A percentile compares a stretch with the other conserved stretches of the same genome.
phyloP scores from a whole-genome alignment of 306 rosid genomes.

The Lagenaria siceraria region DNA sequence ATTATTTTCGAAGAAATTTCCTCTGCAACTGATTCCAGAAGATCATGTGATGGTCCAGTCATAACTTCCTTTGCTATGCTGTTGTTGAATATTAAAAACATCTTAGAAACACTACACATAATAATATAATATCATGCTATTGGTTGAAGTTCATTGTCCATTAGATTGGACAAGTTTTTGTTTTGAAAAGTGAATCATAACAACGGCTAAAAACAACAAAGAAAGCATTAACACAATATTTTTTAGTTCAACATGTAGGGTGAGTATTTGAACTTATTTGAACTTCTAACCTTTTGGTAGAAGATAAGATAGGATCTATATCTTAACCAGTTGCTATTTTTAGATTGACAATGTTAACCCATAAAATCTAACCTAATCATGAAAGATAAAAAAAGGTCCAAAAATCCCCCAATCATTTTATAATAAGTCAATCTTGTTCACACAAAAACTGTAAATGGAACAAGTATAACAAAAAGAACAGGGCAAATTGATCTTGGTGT shows the following conservation, averaged over 20 bases:
- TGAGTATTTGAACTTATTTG: not conserved
- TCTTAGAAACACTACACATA: not conserved
- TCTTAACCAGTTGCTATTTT: not conserved
- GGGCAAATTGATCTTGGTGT: not conserved
- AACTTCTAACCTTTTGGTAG: no score
- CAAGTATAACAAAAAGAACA: not conserved
- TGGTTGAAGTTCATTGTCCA: not conserved
- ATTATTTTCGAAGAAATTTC: conserved; percentile 46
- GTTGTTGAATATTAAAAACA: conserved; percentile 13
- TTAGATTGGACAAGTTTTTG: not conserved
- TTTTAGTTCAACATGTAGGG: not conserved
- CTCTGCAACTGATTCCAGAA: conserved; percentile 73
- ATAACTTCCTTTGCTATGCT: conserved; percentile 59
- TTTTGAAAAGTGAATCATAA: not conserved
- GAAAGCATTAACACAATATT: not conserved
- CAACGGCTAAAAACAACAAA: not conserved
- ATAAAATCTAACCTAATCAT: not conserved
- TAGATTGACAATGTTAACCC: not conserved
- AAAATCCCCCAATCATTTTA: not conserved
- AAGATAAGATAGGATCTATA: not conserved
- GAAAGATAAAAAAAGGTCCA: not conserved
- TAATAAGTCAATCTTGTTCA: not conserved
- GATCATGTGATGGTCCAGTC: conserved; percentile 60
- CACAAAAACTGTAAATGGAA: not conserved
- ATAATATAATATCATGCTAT: not conserved